These are phyloP conservation scores for Eucalyptus curtisii DNA, from an alignment of 345 rosid genomes.

Conservation along the genomic window DNA sequence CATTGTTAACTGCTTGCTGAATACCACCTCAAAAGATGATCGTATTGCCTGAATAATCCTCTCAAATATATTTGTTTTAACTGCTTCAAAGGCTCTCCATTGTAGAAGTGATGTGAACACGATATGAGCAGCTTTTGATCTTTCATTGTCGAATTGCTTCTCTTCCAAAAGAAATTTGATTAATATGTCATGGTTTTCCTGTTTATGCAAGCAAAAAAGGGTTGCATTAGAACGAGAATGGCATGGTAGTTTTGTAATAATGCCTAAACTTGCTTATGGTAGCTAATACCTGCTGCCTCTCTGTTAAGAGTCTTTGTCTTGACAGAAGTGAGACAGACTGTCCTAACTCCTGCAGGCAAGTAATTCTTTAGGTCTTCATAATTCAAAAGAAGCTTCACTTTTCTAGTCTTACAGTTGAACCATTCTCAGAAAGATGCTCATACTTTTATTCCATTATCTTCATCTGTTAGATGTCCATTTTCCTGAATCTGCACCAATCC, in stretches of 20 bases:
- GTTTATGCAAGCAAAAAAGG: background rate
- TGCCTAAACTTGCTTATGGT: background rate
- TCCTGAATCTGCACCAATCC: conserved; percentile 15
- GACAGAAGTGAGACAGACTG: background rate
- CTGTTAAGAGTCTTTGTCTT: conserved; percentile 69
- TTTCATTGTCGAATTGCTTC: conserved; percentile 75
- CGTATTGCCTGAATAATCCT: conserved; percentile 91
- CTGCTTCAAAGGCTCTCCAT: conserved; percentile 97
- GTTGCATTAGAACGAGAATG: background rate
- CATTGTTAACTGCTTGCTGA: background rate
- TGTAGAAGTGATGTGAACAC: conserved; percentile 90
- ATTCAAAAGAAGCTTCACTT: background rate
- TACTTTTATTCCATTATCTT: conserved; percentile 29
- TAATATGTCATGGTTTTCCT: conserved; percentile 87
- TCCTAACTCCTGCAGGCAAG: background rate
- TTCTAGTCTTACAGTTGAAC: background rate
- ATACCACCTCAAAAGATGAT: conserved; percentile 59
- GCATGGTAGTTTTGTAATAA: background rate
- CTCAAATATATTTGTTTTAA: conserved; percentile 85
- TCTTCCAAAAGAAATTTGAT: conserved; percentile 80
- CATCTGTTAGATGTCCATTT: conserved; percentile 22
- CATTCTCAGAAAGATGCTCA: background rate
- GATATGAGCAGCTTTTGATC: conserved; percentile 87
- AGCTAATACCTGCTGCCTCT: conserved; percentile 73
- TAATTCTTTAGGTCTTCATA: background rate